Base-by-base conservation (phyloP, 352 stramenopile genomes). In the Pythium apleroticum region DNA sequence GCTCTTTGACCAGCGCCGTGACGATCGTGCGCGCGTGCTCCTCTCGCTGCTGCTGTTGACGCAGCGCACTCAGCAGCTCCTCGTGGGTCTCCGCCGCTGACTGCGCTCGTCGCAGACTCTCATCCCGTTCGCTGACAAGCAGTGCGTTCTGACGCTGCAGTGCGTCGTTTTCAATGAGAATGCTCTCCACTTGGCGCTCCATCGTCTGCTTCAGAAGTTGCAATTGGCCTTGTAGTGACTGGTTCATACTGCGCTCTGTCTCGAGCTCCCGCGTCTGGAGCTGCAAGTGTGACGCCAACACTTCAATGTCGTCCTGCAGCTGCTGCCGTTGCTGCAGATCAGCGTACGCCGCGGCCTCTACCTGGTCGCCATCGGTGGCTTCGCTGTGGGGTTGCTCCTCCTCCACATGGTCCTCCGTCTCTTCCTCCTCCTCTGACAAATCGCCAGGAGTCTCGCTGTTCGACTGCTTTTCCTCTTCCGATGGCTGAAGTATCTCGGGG, bases 201-300 rank as follows among this genome's bases (percentile, higher is more conserved):
- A 84, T 48, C 6, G 49, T 49, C 15, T 64, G 28, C 50, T 54
- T 37, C 3, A 20, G 39, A n/a, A 14, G n/a, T 10, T 25, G 17
- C 20, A 59, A 17, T 22, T 73, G 50, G n/a, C 11, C 35, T 6
- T 60, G 56, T 8, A 57, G 27, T 8, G 56, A 54, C 30, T 84
- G 57, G 4, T 55, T 66, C 25, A 73, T 28, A 24, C 60, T 71
- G 11, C 66, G 72, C 37, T 84, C 74, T 33, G 53, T 57, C 43
- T 77, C 33, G 19, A 68, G 56, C 28, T 57, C 54, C 48, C 56
- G 60, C 22, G 72, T 73, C 35, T 86, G 77, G 20, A 68, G 63
- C 48, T 90, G 76, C 48, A 88, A 58, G 35, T 90, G 81, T 8
- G 72, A 67, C 14, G 73, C 81, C 11, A 90, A 68, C 27, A 89